A percentile compares a stretch with the other conserved stretches of the same genome.
Conservation (phyloP, 2,329 filamentous ascomycete genomes). For the Colletotrichum sublineola region DNA sequence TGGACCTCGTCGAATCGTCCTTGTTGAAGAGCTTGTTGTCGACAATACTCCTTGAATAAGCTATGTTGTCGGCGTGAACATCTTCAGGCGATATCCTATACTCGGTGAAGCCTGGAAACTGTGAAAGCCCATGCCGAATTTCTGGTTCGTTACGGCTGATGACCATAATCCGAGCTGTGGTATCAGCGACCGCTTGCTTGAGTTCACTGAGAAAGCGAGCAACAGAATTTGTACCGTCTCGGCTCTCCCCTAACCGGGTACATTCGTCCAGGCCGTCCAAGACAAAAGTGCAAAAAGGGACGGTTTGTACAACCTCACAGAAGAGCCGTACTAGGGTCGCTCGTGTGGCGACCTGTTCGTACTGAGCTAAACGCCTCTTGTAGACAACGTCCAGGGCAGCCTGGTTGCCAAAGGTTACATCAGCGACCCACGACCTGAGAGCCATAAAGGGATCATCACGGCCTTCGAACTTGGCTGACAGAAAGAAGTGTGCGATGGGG, state of each 20-base stretch:
- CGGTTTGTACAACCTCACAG: slow-evolving; percentile 15
- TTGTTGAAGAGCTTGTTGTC: slow-evolving; percentile 49
- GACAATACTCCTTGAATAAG: slow-evolving; percentile 47
- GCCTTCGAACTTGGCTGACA: slow-evolving; percentile 48
- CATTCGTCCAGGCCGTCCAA: slow-evolving; percentile 55
- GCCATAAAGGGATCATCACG: slow-evolving; percentile 46
- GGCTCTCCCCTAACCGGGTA: neutral
- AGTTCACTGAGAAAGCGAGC: slow-evolving; percentile 43
- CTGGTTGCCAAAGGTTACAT: slow-evolving; percentile 40
- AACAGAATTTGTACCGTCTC: slow-evolving; percentile 8
- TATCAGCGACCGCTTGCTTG: slow-evolving; percentile 5
- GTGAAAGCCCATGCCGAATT: slow-evolving; percentile 44
- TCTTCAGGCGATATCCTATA: slow-evolving; percentile 44
- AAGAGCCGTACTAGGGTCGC: slow-evolving; percentile 44
- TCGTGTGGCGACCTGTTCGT: slow-evolving; percentile 39
- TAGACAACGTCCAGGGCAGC: slow-evolving; percentile 40
- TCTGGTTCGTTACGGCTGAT: slow-evolving; percentile 47
- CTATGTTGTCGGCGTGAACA: slow-evolving; percentile 45
- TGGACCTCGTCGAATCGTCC: slow-evolving; percentile 28
- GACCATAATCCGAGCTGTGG: slow-evolving; percentile 44
- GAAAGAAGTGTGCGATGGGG: slow-evolving; percentile 50
- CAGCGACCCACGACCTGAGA: slow-evolving; percentile 50
- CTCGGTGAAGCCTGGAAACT: slow-evolving; percentile 19
- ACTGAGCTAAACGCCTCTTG: slow-evolving; percentile 4
- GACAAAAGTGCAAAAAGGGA: slow-evolving; percentile 45